Conservation (phyloP, 2,329 filamentous ascomycete species). For the Epichloe sp. region DNA sequence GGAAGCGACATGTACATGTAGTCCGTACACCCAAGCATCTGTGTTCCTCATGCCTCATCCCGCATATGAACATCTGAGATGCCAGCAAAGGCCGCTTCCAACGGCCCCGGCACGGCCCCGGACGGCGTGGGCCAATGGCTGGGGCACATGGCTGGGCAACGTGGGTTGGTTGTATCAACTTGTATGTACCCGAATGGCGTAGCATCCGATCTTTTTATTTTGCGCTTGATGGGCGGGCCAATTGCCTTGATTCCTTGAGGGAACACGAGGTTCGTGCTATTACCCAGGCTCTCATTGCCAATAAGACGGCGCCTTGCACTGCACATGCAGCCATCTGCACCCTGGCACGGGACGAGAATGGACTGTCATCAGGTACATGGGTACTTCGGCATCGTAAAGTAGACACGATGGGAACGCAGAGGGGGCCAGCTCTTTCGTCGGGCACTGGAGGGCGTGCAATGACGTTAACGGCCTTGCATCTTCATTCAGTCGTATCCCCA, state of each 20-base stretch:
- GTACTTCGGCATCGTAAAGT: no score
- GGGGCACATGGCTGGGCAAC: conserved; percentile 25
- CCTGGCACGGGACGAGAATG: not conserved
- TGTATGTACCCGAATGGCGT: no score
- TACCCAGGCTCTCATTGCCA: conserved; percentile 2
- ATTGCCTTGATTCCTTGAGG: not conserved
- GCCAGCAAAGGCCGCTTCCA: not conserved
- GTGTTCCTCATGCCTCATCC: not conserved
- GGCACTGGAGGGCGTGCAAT: no score
- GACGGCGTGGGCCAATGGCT: conserved; percentile 26
- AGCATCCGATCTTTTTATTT: no score
- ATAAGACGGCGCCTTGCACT: conserved; percentile 4
- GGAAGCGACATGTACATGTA: not conserved
- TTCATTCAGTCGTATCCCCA: no score
- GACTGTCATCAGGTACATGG: no score
- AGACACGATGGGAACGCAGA: no score
- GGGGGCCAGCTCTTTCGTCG: no score
- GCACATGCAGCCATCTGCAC: conserved; percentile 5
- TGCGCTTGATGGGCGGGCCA: not conserved
- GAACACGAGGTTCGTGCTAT: no score
- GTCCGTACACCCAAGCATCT: not conserved
- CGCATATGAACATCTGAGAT: not conserved
- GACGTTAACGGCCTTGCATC: no score
- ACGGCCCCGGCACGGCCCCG: not conserved
- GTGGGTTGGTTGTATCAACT: not conserved